Evolutionary conservation across 2,329 filamentous ascomycete species (phyloP), one percentile per base, ranked within the genome.

Genomic region (Clarireedia paspali): DNA sequence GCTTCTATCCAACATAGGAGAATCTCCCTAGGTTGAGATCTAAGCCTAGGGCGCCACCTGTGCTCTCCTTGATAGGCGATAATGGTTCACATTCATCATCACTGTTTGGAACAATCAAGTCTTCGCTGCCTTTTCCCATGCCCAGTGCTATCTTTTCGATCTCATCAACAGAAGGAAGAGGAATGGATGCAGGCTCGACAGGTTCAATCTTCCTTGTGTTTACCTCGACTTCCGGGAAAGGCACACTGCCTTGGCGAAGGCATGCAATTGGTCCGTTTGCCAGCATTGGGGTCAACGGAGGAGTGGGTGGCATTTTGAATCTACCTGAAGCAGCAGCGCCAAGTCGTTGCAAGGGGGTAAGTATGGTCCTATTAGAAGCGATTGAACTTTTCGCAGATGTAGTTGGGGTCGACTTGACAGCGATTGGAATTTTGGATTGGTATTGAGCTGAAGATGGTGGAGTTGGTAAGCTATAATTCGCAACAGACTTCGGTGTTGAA

Each of bases 51-150:
- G 27, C 23, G 10, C 47, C 45, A 3, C n/a, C 47, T 38, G 38
- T 20, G 15, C 34, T 26, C 6, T 44, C 46, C 23, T 46, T 50
- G 34, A 46, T 38, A 44, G 62, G 62, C 9, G 62, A 65, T 1
- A 67, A 50, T 10, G 54, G 44, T 14, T 68, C 66, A n/a, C 65
- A 66, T 6, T 69, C 67, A 42, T 59, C 75, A 44, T 80, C 77
- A 50, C 75, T 79, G 56, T 76, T 72, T 20, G 75, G 76, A 40
- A 79, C 65, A 20, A 81, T 74, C 39, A 74, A 63, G 60, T 81
- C 78, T 61, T 81, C 78, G 57, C 78, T 80, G 2, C 78, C 78
- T 46, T 69, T 63, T 6, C 67, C 45, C 38, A 38, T 47, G 45
- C 53, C 55, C 38, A 66, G 50, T 36, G 61, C 55, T 5, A 58